Percentiles rank a stretch among this genome's conserved stretches.
Evolutionary conservation across 805 yeast genomes (phyloP).

Genomic region (Priceomyces castillae): DNA sequence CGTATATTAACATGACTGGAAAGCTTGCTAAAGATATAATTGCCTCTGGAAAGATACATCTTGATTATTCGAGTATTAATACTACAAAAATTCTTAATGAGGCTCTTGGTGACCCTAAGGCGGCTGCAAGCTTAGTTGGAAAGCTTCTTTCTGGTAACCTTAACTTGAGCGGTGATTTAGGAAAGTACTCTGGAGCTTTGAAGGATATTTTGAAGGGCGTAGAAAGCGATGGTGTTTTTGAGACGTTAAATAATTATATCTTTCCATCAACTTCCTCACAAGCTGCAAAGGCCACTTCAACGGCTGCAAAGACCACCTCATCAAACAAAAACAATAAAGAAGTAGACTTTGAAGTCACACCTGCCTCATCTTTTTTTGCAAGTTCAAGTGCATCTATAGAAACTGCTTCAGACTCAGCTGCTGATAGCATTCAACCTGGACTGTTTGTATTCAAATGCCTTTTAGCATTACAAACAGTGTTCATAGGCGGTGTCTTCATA

Average conservation of each 20-base stretch:
- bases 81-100: constrained; percentile 22
- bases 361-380: constrained; percentile 2
- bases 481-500: constrained; percentile 23
- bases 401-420: constrained; percentile 9
- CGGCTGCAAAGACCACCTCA: constrained; percentile 1
- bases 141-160: constrained; percentile 22
- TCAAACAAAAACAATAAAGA: neutral
- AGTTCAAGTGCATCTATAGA: constrained; percentile 4
- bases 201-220: constrained; percentile 29
- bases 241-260: constrained; percentile 33
- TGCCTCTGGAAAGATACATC: constrained; percentile 24
- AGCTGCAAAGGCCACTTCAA: constrained; percentile 9
- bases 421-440: constrained; percentile 5
- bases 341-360: neutral
- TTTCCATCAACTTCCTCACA: constrained; percentile 22
- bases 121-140: constrained; percentile 19
- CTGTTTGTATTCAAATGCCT: constrained; percentile 12
- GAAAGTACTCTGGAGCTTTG: constrained; percentile 31
- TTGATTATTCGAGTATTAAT: constrained; percentile 23
- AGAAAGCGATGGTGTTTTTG: constrained; percentile 36
- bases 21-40: constrained; percentile 27
- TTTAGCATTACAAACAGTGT: constrained; percentile 17
- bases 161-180: constrained; percentile 11
- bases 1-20: constrained; percentile 37
- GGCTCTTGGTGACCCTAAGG: constrained; percentile 24